These are phyloP conservation scores for Heteromeles arbutifolia DNA, from an alignment of 306 rosid species.

Conservation along the genomic window DNA sequence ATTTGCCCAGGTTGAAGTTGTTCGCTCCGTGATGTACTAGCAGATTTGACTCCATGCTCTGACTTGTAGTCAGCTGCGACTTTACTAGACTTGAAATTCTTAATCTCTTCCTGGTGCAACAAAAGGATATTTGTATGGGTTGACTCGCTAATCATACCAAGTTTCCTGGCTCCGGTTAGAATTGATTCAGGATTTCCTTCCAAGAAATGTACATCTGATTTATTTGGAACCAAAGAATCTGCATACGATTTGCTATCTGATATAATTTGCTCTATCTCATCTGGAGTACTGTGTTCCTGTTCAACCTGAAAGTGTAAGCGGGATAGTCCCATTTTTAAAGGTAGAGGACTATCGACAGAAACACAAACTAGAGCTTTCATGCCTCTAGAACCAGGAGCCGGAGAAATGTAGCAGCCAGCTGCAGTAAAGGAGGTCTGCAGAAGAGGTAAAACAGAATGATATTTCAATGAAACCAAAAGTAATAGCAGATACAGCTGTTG, in stretches of 20 bases:
- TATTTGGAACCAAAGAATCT: slow-evolving; percentile 34
- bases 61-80: slow-evolving; percentile 22
- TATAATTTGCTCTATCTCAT: slow-evolving; percentile 43
- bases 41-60: slow-evolving; percentile 31
- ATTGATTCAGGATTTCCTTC: slow-evolving; percentile 43
- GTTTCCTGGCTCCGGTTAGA: slow-evolving; percentile 60
- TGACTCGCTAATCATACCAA: slow-evolving; percentile 56
- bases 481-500: background rate
- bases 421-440: slow-evolving; percentile 72
- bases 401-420: slow-evolving; percentile 93
- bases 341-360: slow-evolving; percentile 59
- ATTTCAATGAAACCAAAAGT: background rate
- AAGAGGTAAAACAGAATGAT: background rate
- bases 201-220: slow-evolving; percentile 66
- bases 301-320: slow-evolving; percentile 17
- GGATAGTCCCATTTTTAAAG: slow-evolving; percentile 42
- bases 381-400: slow-evolving; percentile 83
- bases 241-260: slow-evolving; percentile 44
- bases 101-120: slow-evolving; percentile 62
- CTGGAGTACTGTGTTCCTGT: slow-evolving; percentile 16
- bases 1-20: slow-evolving; percentile 43
- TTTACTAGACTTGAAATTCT: slow-evolving; percentile 52
- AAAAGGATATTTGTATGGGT: slow-evolving; percentile 39
- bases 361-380: slow-evolving; percentile 61
- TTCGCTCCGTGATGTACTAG: slow-evolving; percentile 20